Evolutionary conservation across 805 yeast species (phyloP).

Genomic region (Pichia paraexigua): DNA sequence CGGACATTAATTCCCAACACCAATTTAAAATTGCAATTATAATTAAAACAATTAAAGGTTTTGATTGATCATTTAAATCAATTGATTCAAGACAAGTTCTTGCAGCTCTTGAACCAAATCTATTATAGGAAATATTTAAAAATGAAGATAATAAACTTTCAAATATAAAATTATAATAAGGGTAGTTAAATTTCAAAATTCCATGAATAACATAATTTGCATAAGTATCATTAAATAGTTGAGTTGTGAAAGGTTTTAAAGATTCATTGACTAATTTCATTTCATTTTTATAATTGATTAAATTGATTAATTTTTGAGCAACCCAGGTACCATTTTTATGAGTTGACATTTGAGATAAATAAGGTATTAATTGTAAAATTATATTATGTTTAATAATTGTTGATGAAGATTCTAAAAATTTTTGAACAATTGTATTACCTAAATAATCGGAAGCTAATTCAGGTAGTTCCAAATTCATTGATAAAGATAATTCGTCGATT

Average conservation of each 20-base stretch:
- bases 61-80: slow-evolving; percentile 35
- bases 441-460: slow-evolving; percentile 86
- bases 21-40: slow-evolving; percentile 72
- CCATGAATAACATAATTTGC: slow-evolving; percentile 96
- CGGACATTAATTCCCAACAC: slow-evolving; percentile 71
- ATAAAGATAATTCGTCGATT: slow-evolving; percentile 72
- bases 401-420: slow-evolving; percentile 66
- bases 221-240: slow-evolving; percentile 87
- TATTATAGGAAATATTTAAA: slow-evolving; percentile 71
- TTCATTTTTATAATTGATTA: slow-evolving; percentile 50
- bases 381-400: slow-evolving; percentile 69
- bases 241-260: slow-evolving; percentile 72
- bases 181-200: slow-evolving; percentile 76
- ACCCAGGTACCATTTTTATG: slow-evolving; percentile 99
- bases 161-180: slow-evolving; percentile 83
- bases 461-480: slow-evolving; percentile 83
- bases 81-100: slow-evolving; percentile 74
- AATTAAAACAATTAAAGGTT: slow-evolving; percentile 56
- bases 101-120: slow-evolving; percentile 93
- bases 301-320: slow-evolving; percentile 87
- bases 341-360: slow-evolving; percentile 82
- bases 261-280: slow-evolving; percentile 59
- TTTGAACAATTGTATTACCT: slow-evolving; percentile 94
- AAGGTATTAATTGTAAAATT: slow-evolving; percentile 71
- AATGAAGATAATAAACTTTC: slow-evolving; percentile 75